These are phyloP conservation scores for Calocera cornea DNA, from an alignment of 768 basidiomycete species.

Conservation along the genomic window DNA sequence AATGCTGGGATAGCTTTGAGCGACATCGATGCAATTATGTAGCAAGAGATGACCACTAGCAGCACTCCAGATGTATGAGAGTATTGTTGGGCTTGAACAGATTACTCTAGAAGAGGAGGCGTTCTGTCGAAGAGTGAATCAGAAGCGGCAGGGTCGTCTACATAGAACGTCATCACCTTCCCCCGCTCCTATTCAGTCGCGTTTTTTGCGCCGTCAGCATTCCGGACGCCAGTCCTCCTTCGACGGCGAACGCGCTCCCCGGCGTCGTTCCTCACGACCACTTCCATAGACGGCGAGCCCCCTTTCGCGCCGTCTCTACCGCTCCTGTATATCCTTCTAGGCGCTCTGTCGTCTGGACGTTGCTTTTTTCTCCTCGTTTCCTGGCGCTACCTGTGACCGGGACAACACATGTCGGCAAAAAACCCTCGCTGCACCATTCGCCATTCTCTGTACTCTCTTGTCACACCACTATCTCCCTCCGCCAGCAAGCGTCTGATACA, in stretches of 20 bases:
- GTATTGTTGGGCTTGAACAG: not conserved
- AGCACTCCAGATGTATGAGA: not conserved
- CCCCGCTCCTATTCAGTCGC: not conserved
- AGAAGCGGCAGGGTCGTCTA: not conserved
- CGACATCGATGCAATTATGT: not conserved
- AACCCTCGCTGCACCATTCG: not conserved
- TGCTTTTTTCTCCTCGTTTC: not conserved
- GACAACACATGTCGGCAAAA: too few species aligned
- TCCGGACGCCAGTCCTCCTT: not conserved
- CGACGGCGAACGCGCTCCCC: not conserved
- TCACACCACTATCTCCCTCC: not conserved
- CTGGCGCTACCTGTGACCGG: not conserved
- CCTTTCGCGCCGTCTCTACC: too few species aligned
- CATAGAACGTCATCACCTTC: not conserved
- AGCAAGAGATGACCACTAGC: not conserved
- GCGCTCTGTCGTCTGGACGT: not conserved
- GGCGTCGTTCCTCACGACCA: not conserved
- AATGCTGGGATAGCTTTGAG: not conserved
- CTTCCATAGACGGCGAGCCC: not conserved
- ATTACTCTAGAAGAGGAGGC: not conserved
- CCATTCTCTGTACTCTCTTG: not conserved
- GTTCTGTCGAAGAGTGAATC: not conserved
- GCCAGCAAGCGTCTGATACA: not conserved
- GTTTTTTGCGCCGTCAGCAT: not conserved
- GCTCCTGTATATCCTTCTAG: not conserved